phyloP scores from a whole-genome alignment of 495 filamentous ascomycete genomes.

The Trichocladium uniseriatum region DNA sequence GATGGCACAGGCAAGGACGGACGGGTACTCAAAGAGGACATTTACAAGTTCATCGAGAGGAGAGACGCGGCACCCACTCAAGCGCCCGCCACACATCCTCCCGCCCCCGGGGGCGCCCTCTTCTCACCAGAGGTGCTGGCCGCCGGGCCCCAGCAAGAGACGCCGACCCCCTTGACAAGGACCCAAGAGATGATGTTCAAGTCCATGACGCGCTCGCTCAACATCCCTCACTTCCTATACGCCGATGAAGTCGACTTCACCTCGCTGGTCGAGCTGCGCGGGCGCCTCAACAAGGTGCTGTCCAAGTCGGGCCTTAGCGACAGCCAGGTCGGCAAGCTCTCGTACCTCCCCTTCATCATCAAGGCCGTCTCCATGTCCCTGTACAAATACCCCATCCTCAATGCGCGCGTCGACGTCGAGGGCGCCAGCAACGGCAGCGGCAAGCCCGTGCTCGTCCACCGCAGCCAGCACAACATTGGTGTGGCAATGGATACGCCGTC shows the following conservation, averaged over 20 bases:
- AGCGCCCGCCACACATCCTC: conserved; percentile 4
- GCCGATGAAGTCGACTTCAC: conserved; percentile 77
- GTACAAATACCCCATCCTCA: conserved; percentile 72
- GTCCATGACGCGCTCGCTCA: conserved; percentile 87
- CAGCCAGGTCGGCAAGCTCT: conserved; percentile 51
- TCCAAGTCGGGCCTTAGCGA: conserved; percentile 31
- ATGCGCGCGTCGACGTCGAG: conserved; percentile 64
- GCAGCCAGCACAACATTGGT: conserved; percentile 85
- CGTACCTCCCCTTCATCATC: conserved; percentile 87
- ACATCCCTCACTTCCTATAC: conserved; percentile 89
- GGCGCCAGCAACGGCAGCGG: conserved; percentile 34
- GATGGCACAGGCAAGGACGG: conserved; percentile 86
- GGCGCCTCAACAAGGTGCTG: conserved; percentile 53
- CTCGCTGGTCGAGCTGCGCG: conserved; percentile 57
- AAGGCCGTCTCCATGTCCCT: conserved; percentile 88
- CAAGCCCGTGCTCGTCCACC: conserved; percentile 63
- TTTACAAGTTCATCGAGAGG: conserved; percentile 56
- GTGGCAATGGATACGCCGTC: conserved; percentile 89
- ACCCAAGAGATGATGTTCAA: conserved; percentile 95
- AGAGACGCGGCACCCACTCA: conserved; percentile 25
- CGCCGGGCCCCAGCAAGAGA: conserved; percentile 51
- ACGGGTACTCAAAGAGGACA: conserved; percentile 85
- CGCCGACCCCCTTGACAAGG: conserved; percentile 54
- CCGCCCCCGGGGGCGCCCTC: conserved; percentile 7
- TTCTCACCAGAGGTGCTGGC: conserved; percentile 10